Base-by-base conservation (phyloP, 2,329 filamentous ascomycete genomes). In the Pseudogymnoascus destructans region DNA sequence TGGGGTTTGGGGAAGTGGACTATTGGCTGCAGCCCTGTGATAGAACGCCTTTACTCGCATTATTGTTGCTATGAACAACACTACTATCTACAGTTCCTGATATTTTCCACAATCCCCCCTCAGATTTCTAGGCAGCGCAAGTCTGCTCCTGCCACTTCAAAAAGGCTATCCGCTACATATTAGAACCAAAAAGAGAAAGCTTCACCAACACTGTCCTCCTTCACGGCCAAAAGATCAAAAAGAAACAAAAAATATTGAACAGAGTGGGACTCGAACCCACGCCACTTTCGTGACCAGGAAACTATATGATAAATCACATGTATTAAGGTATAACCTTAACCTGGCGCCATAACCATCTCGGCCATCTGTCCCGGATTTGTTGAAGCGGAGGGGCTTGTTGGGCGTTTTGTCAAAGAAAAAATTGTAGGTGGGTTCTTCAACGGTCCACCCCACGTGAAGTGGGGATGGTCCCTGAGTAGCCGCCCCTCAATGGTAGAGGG, bases 221-320 rank as follows among this genome's bases (percentile, higher is more conserved):
- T 11, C 3, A 21, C 1, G 3, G 19, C 4, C 23, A 55, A 21
- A 32, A 55, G 11, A 3, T 30, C 15, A 10, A 30, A 9, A 32
- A 17, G 23, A 30, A 55, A 25, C 19, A 11, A 55, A 33, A 30
- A 32, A 32, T 33, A 30, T 30, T 68, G 66, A 70, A 66, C 66
- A 68, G 66, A 68, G 67, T 69, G 68, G 68, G 68, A 70, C 68
- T 70, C 68, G 69, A 71, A 71, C 69, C 68, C 69, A 70, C 68
- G 69, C 69, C 66, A 64, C 66, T 70, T 70, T 68, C 69, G 66
- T 64, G 66, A 70, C 68, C 67, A 70, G 69, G 68, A 70, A 65
- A 68, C 30, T 55, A 52, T 52, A 30, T 52, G 46, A 49, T 30
- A 11, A 33, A 30, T 55, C 49, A 33, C 30, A 55, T 35, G 27